Conservation (phyloP, 805 yeast genomes). For the Hanseniaspora mollemarum region DNA sequence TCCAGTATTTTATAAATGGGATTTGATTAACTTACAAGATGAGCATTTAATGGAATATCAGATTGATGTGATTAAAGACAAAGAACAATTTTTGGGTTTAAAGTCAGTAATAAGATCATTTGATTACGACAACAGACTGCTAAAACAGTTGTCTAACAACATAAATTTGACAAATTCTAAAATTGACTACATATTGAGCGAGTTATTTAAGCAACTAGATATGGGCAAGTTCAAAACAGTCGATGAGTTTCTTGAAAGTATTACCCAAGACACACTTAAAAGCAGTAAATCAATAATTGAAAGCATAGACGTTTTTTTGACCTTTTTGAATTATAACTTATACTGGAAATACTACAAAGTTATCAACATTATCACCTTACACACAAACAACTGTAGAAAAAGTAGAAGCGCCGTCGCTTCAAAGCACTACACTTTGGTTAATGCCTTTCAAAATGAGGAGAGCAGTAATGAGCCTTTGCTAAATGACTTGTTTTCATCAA, state of each 20-base stretch:
- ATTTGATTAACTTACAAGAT: not conserved
- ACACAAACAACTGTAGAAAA: not conserved
- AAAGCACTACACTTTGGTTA: not conserved
- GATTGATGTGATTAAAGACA: not conserved
- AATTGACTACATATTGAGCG: constrained; percentile 12
- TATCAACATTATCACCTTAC: not conserved
- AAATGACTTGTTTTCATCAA: not conserved
- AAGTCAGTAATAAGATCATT: constrained; percentile 4
- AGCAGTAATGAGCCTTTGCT: not conserved
- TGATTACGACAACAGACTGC: constrained; percentile 12
- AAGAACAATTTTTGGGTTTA: constrained; percentile 6
- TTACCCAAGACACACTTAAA: not conserved
- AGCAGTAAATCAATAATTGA: not conserved
- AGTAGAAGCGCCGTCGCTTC: not conserved
- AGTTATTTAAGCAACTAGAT: not conserved
- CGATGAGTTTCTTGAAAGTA: not conserved
- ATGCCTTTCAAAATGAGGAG: not conserved
- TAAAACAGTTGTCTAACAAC: constrained; percentile 1
- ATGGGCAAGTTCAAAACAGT: not conserved
- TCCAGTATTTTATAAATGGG: constrained; percentile 9
- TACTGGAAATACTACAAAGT: constrained; percentile 11
- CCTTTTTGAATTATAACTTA: constrained; percentile 1
- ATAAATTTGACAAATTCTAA: not conserved
- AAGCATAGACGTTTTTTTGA: not conserved
- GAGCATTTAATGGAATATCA: constrained; percentile 3